Evolutionary conservation across 176 grass and related monocot genomes (phyloP).

Genomic region (Luzula sylvatica): DNA sequence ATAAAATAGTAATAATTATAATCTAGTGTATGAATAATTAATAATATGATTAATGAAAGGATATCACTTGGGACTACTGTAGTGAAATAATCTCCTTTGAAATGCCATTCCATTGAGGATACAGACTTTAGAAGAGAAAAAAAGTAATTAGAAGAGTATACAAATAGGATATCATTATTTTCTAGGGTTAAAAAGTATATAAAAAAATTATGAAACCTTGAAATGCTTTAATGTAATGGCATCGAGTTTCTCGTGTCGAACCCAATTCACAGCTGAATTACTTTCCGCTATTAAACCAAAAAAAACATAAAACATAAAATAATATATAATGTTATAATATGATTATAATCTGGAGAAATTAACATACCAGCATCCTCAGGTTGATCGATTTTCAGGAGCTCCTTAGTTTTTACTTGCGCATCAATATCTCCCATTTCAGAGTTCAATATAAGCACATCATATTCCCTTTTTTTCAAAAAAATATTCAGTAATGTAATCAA

Average conservation of each 20-base stretch:
- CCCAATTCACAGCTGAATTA: conserved; percentile 69
- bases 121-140: conserved; percentile 53
- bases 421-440: conserved; percentile 64
- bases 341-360: no score
- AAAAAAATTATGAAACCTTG: conserved; percentile 27
- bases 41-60: conserved; percentile 27
- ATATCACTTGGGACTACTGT: conserved; percentile 98
- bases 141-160: conserved; percentile 16
- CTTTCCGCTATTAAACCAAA: conserved; percentile 39
- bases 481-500: neutral
- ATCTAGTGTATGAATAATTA: neutral
- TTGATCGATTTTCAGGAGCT: conserved; percentile 34
- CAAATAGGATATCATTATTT: neutral
- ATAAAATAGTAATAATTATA: neutral
- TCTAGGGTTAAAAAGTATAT: neutral
- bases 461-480: conserved; percentile 32
- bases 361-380: conserved; percentile 45
- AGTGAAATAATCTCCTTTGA: conserved; percentile 94
- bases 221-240: conserved; percentile 74
- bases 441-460: conserved; percentile 76
- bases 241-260: conserved; percentile 63
- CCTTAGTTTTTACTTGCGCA: conserved; percentile 50
- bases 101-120: conserved; percentile 87
- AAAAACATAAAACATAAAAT: neutral
- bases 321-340: neutral